Percentiles rank a stretch among this genome's conserved stretches.
phyloP scores from a whole-genome alignment of 139 green algal genomes.

The Haematococcus lacustris region DNA sequence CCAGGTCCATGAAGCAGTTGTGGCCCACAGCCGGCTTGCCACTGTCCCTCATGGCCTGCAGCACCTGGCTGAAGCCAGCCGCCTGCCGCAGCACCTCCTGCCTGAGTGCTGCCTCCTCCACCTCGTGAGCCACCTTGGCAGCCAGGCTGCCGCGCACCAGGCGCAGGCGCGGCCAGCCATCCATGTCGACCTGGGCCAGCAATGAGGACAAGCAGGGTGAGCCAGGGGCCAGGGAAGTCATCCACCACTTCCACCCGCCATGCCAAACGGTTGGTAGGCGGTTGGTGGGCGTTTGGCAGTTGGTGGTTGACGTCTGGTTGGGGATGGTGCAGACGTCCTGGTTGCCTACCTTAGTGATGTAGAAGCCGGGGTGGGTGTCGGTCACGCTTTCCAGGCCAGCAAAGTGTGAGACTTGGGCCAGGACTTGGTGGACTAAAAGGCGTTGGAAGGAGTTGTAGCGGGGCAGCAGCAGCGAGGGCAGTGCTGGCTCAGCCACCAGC shows the following conservation, averaged over 20 bases:
- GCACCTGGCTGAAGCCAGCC: conserved; percentile 36
- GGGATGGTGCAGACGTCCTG: neutral
- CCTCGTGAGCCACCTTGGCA: neutral
- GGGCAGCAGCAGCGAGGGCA: neutral
- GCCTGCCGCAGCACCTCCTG: conserved; percentile 8
- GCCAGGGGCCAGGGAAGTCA: neutral
- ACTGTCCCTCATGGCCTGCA: conserved; percentile 44
- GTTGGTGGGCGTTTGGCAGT: neutral
- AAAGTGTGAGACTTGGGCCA: neutral
- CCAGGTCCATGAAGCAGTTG: conserved; percentile 59
- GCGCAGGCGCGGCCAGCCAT: neutral
- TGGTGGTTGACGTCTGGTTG: neutral
- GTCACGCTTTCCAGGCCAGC: neutral
- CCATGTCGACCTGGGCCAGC: neutral
- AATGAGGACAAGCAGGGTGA: neutral
- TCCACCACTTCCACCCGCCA: neutral
- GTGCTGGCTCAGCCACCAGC: neutral
- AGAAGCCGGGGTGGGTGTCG: neutral
- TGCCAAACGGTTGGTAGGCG: neutral
- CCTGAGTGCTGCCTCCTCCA: too few species aligned
- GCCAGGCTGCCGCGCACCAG: neutral
- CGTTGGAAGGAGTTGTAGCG: neutral
- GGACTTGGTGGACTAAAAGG: neutral
- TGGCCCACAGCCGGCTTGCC: conserved; percentile 45
- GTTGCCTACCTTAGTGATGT: neutral